Base-by-base conservation (phyloP, 192 early-diverging fungal species). In the Linnemannia zychae region DNA sequence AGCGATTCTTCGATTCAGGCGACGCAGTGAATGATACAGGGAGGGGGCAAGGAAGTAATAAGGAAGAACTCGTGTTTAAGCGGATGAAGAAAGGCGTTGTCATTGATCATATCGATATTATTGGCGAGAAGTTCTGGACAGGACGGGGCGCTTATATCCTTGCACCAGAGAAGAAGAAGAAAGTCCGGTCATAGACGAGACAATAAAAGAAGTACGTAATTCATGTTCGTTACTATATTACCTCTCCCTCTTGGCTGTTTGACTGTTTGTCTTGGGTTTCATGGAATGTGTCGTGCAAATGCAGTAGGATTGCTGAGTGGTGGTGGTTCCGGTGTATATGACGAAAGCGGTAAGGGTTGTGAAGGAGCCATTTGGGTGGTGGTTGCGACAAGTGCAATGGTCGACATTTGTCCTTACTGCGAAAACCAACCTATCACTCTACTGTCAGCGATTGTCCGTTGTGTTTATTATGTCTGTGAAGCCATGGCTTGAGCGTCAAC, bases 111-210 rank as follows among this genome's bases (percentile, higher is more conserved):
- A 93, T 91, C 44, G 96, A 97, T 77, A 94, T 97, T 67, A 96
- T 97, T 84, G 84, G 89, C 50, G 89, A 94, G 20, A 87, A 84
- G 72, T 97, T 97, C 77, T 97, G 96, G 96, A 82, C 90, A 16
- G 79, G 90, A 22, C 86, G 90, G 36, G 83, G 83, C 6, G 83
- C 77, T 3, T 85, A 85, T 67, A 79, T 85, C 60, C 48, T 85
- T 28, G 78, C 78, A 24, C 77, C 83, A 2, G 83, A 85, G 44
- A 85, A 85, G 50, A 84, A 76, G 60, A 85, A 85, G 65, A 79
- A 77, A 44, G 33, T 68, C 47, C 47, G 65, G 48, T 37, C 80
- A 4, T 71, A 46, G 22, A 48, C 40, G 40, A 44, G 40, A 44
- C 40, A 69, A 77, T 68, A 66, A 73, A 79, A 79, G 4, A 9